Conservation (phyloP, 208 protist species). For the Acanthamoeba quina region DNA sequence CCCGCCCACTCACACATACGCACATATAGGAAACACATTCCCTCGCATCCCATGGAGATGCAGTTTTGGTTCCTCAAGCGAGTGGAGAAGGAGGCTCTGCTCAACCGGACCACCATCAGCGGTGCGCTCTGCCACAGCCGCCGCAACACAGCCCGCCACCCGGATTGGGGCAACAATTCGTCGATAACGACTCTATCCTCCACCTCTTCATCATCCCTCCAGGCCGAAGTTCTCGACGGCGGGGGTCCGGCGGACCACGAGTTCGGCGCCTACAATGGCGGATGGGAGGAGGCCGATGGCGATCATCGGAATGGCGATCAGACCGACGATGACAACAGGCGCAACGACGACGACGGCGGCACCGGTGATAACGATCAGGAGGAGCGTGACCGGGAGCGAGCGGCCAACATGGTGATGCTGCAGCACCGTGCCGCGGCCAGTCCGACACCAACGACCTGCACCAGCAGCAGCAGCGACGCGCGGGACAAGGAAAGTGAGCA, state of each 20-base stretch:
- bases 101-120: background rate
- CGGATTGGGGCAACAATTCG: background rate
- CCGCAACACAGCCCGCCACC: background rate
- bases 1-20: too few relatives aligned
- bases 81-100: constrained; percentile 5
- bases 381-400: background rate
- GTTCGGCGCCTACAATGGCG: background rate
- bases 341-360: background rate
- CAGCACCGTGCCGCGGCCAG: too few relatives aligned
- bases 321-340: background rate
- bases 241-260: background rate
- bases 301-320: background rate
- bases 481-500: background rate
- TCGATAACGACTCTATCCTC: too few relatives aligned
- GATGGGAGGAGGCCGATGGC: background rate
- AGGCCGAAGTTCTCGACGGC: too few relatives aligned
- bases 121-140: background rate
- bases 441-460: too few relatives aligned
- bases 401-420: too few relatives aligned
- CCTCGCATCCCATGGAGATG: constrained; percentile 41
- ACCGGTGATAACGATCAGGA: background rate
- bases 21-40: constrained; percentile 16
- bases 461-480: background rate
- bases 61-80: constrained; percentile 36
- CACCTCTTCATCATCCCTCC: too few relatives aligned